Evolutionary conservation across 2,329 filamentous ascomycete genomes (phyloP), one percentile per base, ranked within the genome.

Genomic region (Trichoderma sp.): DNA sequence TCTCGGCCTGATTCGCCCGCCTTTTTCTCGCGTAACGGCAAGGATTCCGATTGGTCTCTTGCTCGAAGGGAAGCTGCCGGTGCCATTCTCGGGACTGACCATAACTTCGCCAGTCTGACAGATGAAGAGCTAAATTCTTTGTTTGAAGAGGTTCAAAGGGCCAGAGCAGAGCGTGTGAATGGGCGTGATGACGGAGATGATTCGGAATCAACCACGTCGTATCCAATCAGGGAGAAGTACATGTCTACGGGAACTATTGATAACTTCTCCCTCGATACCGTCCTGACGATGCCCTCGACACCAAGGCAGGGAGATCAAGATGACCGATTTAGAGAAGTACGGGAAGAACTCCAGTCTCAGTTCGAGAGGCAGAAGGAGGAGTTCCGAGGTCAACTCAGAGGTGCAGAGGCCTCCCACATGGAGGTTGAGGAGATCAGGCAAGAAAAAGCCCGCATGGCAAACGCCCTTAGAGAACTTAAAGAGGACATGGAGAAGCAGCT

Each of bases 241-340:
- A 87, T 97, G 82, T 97, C 94, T 3, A 95, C 91, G 66, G 94
- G 94, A 2, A 97, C 94, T 0, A 85, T 98, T 64, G 95, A 99
- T 79, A 97, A 97, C 76, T 95, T 97, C 74, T 98, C 94, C 2
- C 84, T 99, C 17, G 95, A 99, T 76, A 99, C 95, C 1, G 91
- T 90, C 13, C 84, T 99, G 60, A 99, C 95, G 0, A 93, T 97
- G 85, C 95, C 95, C 2, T 96, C 93, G 0, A 98, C 94, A 0
- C 95, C 95, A 2, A 92, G 88, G 69, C 89, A 91, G 69, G 87
- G 86, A 27, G 92, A 94, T 67, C 87, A 89, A 0, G 93, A 94
- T 57, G 90, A 94, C 29, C 87, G 86, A 69, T 81, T 97, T 70
- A 89, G 88, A 69, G 87, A 92, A 67, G 87, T 91, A 25, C 89